phyloP scores from a whole-genome alignment of 768 basidiomycete genomes.

The Trametes punicea region DNA sequence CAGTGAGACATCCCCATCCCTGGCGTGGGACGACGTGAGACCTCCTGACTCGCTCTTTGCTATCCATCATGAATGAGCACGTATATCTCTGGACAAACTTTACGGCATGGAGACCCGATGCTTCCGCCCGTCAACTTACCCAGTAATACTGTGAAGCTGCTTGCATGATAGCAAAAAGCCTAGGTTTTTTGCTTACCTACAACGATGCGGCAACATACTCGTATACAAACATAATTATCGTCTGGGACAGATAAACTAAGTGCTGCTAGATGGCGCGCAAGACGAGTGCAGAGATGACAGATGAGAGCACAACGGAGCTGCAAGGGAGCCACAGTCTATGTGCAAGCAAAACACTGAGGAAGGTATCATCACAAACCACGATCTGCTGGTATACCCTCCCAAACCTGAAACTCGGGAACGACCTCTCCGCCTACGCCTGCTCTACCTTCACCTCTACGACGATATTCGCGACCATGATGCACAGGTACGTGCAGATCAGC shows the following conservation, averaged over 20 bases:
- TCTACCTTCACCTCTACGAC: constrained; percentile 61
- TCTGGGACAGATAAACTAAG: not conserved
- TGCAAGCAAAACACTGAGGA: not conserved
- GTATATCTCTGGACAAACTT: not conserved
- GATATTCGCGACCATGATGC: constrained; percentile 77
- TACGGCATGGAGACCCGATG: not conserved
- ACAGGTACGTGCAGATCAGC: constrained; percentile 68
- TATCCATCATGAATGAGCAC: too few species aligned
- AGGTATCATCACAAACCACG: not conserved
- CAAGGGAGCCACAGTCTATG: not conserved
- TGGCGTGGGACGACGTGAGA: not conserved
- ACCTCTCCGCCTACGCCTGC: not conserved
- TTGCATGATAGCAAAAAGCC: too few species aligned
- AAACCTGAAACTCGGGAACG: too few species aligned
- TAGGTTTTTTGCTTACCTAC: too few species aligned
- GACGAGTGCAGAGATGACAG: not conserved
- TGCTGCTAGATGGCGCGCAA: not conserved
- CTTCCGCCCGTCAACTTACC: not conserved
- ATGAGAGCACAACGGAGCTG: constrained; percentile 1
- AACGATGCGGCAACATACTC: not conserved
- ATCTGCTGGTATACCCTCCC: not conserved
- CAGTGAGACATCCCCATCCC: too few species aligned
- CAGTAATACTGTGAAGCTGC: too few species aligned
- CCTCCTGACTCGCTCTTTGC: not conserved
- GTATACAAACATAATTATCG: constrained; percentile 5